phyloP scores from a whole-genome alignment of 306 rosid genomes.

The Trichosanthes truncata region DNA sequence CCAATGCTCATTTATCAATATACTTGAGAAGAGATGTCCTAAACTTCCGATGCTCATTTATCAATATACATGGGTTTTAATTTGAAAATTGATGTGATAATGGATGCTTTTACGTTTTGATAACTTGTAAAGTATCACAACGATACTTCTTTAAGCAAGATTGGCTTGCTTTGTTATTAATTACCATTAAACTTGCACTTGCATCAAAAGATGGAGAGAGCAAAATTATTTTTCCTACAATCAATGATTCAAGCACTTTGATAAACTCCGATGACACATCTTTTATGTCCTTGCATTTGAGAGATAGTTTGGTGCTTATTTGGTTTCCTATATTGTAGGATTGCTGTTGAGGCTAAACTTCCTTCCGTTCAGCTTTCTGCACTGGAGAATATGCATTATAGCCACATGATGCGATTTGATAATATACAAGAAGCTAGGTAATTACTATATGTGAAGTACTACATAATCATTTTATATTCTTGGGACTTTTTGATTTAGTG shows the following conservation, averaged over 20 bases:
- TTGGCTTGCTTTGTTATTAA: background rate
- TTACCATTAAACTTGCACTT: background rate
- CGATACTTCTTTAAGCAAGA: background rate
- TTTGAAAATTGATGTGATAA: background rate
- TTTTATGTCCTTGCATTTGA: slow-evolving; percentile 20
- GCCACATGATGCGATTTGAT: slow-evolving; percentile 78
- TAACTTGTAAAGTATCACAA: background rate
- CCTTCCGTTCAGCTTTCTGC: slow-evolving; percentile 63
- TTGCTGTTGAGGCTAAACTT: slow-evolving; percentile 62
- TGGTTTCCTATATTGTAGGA: slow-evolving; percentile 36
- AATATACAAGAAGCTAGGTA: slow-evolving; percentile 76
- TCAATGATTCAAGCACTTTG: background rate
- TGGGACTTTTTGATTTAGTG: background rate
- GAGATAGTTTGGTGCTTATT: slow-evolving; percentile 14
- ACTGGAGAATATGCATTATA: slow-evolving; percentile 88
- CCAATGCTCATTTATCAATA: background rate
- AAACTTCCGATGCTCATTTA: background rate
- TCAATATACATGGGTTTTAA: background rate
- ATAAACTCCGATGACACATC: background rate
- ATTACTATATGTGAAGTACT: background rate
- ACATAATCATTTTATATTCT: background rate
- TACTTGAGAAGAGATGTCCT: background rate
- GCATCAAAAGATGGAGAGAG: background rate
- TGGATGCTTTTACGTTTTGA: background rate
- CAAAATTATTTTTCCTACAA: background rate